Evolutionary conservation across 495 filamentous ascomycete genomes (phyloP).

Genomic region (Neurospora hispaniola): DNA sequence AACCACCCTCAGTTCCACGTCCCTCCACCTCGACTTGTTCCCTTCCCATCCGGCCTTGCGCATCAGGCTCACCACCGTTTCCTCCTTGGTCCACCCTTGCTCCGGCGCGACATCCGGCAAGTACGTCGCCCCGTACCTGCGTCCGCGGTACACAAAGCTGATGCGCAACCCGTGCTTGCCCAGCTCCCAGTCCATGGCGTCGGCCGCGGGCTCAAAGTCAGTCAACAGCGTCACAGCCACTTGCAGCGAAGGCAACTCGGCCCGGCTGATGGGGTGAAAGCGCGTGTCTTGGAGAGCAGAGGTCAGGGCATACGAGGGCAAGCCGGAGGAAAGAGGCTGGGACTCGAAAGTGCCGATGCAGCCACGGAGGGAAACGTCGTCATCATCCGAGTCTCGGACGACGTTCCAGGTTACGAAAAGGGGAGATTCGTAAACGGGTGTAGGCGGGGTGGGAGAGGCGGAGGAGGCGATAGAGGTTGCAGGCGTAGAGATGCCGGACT

Average conservation of each 20-base stretch:
- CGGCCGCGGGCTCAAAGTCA: conserved; percentile 59
- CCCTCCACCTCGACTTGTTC: conserved; percentile 57
- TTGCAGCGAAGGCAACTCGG: conserved; percentile 58
- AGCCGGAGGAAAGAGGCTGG: conserved; percentile 59
- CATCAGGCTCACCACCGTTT: conserved; percentile 83
- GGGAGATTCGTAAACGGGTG: conserved; percentile 39
- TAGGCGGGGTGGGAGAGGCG: conserved; percentile 1
- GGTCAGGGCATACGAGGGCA: conserved; percentile 75
- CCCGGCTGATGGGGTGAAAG: conserved; percentile 60
- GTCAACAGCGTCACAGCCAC: conserved; percentile 66
- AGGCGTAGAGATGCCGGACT: conserved; percentile 18
- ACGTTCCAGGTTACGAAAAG: conserved; percentile 97
- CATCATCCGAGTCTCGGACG: conserved; percentile 36
- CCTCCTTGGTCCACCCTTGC: conserved; percentile 93
- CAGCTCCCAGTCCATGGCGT: conserved; percentile 75
- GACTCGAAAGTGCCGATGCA: conserved; percentile 95
- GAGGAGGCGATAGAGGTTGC: conserved; percentile 28
- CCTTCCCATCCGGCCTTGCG: conserved; percentile 84
- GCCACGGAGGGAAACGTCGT: conserved; percentile 61
- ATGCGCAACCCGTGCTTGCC: conserved; percentile 78
- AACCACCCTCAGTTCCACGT: conserved; percentile 63
- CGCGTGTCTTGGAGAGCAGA: conserved; percentile 84
- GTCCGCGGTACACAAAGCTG: conserved; percentile 56
- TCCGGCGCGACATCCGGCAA: conserved; percentile 84
- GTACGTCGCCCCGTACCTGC: conserved; percentile 72